Conservation (phyloP, 208 protist genomes). For the Phytomonas sp. region DNA sequence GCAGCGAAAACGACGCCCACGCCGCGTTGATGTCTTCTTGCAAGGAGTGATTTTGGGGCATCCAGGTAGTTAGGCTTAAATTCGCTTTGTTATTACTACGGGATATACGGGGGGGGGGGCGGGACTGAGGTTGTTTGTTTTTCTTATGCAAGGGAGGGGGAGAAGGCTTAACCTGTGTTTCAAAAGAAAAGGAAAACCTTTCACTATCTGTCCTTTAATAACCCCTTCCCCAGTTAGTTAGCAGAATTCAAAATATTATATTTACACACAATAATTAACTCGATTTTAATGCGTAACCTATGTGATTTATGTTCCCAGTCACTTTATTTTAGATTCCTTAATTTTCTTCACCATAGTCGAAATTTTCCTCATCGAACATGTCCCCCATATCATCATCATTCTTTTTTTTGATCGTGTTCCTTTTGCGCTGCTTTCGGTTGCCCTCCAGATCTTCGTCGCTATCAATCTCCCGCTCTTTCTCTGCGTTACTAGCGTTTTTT, state of each 20-base stretch:
- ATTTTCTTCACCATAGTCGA: not conserved
- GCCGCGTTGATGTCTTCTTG: not conserved
- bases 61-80: not conserved
- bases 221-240: not conserved
- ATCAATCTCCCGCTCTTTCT: slow-evolving; percentile 20
- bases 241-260: not conserved
- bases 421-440: slow-evolving; percentile 68
- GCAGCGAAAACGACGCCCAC: not conserved
- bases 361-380: slow-evolving; percentile 3
- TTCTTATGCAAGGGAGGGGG: not conserved
- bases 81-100: not conserved
- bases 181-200: not conserved
- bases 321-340: not conserved
- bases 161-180: not conserved
- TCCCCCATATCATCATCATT: slow-evolving; percentile 11
- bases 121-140: not conserved
- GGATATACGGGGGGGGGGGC: not conserved
- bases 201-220: not conserved
- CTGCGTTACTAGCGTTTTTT: slow-evolving; percentile 18
- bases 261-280: slow-evolving; percentile 10
- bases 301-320: not conserved
- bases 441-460: slow-evolving; percentile 71
- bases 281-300: not conserved
- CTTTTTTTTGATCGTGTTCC: slow-evolving; percentile 26
- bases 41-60: not conserved